Percentiles rank a stretch among this genome's conserved stretches.
Conservation (phyloP, 441 rosid genomes). For the Capsella rubella region DNA sequence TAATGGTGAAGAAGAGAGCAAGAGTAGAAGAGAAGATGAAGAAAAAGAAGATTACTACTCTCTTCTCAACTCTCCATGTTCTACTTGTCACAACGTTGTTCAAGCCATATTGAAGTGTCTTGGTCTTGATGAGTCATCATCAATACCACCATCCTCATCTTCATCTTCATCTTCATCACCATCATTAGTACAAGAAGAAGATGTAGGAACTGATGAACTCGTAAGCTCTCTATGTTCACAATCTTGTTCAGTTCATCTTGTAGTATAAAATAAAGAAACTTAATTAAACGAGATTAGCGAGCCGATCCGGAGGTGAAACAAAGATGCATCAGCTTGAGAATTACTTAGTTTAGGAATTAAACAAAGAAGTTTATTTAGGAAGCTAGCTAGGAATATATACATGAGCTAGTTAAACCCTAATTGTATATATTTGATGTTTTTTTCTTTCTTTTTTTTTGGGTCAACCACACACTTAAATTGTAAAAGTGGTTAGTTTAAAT, state of each 20-base stretch:
- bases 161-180: not conserved
- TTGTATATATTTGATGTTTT: not conserved
- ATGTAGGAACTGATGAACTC: constrained; percentile 28
- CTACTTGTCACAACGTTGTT: constrained; percentile 33
- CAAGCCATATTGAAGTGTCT: constrained; percentile 42
- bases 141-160: constrained; percentile 18
- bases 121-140: constrained; percentile 36
- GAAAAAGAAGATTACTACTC: constrained; percentile 32
- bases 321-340: not conserved
- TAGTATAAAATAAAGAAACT: too few species aligned
- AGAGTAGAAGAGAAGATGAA: constrained; percentile 36
- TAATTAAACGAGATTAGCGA: not conserved
- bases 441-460: not conserved
- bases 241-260: not conserved
- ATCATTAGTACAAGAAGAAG: constrained; percentile 16
- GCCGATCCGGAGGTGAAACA: not conserved
- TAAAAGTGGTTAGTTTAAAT: not conserved
- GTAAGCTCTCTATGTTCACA: constrained; percentile 31
- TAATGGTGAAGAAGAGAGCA: constrained; percentile 38
- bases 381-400: not conserved
- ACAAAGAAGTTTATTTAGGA: not conserved
- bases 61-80: constrained; percentile 43
- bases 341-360: not conserved
- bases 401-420: not conserved
- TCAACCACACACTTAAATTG: not conserved